Base-by-base conservation (phyloP, 2,329 filamentous ascomycete species). In the Fusarium phyllophilum region DNA sequence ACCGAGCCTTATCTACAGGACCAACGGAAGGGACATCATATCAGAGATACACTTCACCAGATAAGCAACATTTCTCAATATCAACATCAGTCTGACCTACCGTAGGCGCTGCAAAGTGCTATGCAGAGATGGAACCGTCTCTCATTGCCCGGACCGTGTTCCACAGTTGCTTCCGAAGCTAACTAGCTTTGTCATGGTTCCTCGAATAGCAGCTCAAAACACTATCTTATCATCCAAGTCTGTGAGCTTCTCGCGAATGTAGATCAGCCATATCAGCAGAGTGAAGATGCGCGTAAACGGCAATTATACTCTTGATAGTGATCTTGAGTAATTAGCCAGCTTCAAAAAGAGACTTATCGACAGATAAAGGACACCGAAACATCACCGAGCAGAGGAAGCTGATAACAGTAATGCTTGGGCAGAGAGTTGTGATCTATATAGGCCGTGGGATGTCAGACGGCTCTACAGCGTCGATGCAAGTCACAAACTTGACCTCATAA, bases 181-280 rank as follows among this genome's bases (percentile, higher is more conserved):
- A 49, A 1, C 0, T 6, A n/a, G 6, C 10, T 0, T 17, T 3
- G 4, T 3, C 6, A 18, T 6, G 29, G 1, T 13, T 49, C 14
- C 26, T 49, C 46, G 14, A 49, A 49, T 49, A 4, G 4, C 20
- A 49, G 29, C 46, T 33, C 6, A 2, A 18, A 3, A 49, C 29
- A 49, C 22, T 33, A 49, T 49, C 29, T n/a, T 11, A 12, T 31
- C 20, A 3, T n/a, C 29, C 3, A 12, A 22, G 9, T 4, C 29
- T n/a, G 20, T 4, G 13, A n/a, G 13, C 20, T 4, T 1, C 10
- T 4, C 6, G 6, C 7, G 15, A 10, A 15, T 12, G 14, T 29
- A 22, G 44, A 46, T 46, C 44, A 46, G 5, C 10, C 46, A 33
- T n/a, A 33, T 49, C 29, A 33, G 17, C 7, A 33, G 10, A n/a